Evolutionary conservation across 2,329 filamentous ascomycete species (phyloP).

Genomic region (Cryphonectria naterciae): DNA sequence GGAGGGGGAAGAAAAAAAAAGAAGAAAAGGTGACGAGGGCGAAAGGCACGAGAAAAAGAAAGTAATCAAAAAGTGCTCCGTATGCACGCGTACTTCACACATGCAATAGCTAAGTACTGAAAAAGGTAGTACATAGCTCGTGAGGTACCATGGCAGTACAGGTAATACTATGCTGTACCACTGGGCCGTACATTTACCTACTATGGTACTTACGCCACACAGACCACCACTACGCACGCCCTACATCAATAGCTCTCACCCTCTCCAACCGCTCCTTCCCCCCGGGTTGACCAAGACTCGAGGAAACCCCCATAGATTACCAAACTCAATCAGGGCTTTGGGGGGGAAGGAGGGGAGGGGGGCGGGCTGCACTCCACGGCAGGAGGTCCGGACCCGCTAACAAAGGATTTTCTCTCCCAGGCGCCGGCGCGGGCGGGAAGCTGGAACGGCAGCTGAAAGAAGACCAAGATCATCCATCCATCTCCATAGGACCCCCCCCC

Average conservation of each 20-base stretch:
- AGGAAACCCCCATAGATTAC: neutral
- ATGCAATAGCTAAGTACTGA: neutral
- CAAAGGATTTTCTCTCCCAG: neutral
- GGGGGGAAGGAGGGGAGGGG: no score
- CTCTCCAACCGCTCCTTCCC: neutral
- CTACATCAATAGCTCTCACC: neutral
- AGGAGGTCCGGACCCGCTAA: neutral
- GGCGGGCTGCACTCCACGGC: neutral
- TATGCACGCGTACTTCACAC: neutral
- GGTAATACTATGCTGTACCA: no score
- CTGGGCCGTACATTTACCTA: no score
- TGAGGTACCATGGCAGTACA: neutral
- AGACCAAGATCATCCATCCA: no score
- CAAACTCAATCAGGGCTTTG: neutral
- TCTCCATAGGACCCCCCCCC: no score
- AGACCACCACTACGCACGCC: neutral
- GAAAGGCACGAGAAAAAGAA: neutral
- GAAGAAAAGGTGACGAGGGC: conserved; percentile 2
- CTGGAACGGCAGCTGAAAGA: neutral
- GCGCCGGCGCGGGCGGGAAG: no score
- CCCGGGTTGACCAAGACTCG: neutral
- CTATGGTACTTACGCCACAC: no score
- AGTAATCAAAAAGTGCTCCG: neutral
- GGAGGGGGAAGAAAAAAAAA: neutral
- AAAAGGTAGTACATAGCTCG: no score